A percentile compares a stretch with the other conserved stretches of the same genome.
Evolutionary conservation across 495 filamentous ascomycete genomes (phyloP).

Genomic region (Xylaria telfairii): DNA sequence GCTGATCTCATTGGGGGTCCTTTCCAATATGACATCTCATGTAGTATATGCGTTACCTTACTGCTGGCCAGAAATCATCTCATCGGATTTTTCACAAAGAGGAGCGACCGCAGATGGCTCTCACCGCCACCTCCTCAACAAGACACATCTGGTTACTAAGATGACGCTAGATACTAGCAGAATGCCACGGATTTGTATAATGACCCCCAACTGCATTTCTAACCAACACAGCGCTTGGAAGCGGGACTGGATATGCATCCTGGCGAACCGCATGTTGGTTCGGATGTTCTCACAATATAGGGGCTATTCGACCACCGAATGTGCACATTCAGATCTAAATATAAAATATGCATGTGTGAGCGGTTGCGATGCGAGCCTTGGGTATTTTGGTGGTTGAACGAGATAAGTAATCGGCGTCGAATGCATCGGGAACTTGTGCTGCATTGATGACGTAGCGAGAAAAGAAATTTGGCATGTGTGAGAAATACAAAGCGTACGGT

Average conservation of each 20-base stretch:
- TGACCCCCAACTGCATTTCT: not conserved
- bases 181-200: not conserved
- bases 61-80: not conserved
- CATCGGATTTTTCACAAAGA: not conserved
- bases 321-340: not conserved
- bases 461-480: not conserved
- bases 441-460: not conserved
- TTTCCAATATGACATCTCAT: not conserved
- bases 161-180: not conserved
- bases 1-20: not conserved
- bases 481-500: not conserved
- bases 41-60: not conserved
- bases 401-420: not conserved
- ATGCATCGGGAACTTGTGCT: not conserved
- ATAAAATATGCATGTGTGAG: not conserved
- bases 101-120: not conserved
- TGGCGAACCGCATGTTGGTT: not conserved
- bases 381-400: not conserved
- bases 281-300: not conserved
- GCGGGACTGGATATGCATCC: not conserved
- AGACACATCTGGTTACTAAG: not conserved
- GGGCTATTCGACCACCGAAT: not conserved
- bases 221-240: not conserved
- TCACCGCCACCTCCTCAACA: conserved; percentile 3
- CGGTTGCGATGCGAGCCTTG: not conserved